These are phyloP conservation scores for Rheum nobile DNA, from an alignment of 148 eudicot species.

Conservation along the genomic window DNA sequence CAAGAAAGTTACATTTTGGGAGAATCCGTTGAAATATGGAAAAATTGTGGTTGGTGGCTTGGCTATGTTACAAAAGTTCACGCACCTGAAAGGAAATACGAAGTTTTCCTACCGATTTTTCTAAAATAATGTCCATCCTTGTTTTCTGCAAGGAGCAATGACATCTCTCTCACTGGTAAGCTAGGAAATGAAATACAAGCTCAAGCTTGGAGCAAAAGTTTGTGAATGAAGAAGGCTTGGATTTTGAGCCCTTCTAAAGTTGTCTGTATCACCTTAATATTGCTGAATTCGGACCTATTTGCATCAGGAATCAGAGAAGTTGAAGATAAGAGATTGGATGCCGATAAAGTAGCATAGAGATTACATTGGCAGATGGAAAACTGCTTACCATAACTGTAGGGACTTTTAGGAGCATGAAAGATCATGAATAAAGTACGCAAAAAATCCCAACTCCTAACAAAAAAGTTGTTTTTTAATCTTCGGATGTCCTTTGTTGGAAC, in stretches of 20 bases:
- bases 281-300: not conserved
- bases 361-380: too few relatives aligned
- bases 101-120: too few relatives aligned
- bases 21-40: too few relatives aligned
- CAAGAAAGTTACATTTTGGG: too few relatives aligned
- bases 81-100: too few relatives aligned
- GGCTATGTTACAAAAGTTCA: too few relatives aligned
- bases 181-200: not conserved
- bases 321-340: not conserved
- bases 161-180: not conserved
- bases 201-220: not conserved
- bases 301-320: not conserved
- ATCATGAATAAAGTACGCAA: conserved; percentile 39
- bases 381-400: conserved; percentile 55
- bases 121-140: not conserved
- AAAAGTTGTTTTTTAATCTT: conserved; percentile 48
- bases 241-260: not conserved
- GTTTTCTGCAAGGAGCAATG: not conserved
- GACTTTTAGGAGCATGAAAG: conserved; percentile 44
- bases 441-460: conserved; percentile 43
- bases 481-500: conserved; percentile 69
- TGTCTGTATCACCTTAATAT: not conserved
- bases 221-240: not conserved
- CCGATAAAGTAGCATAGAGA: not conserved
- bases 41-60: too few relatives aligned